Conservation (phyloP, 2,329 filamentous ascomycete species). For the Graphilbum fragrans region DNA sequence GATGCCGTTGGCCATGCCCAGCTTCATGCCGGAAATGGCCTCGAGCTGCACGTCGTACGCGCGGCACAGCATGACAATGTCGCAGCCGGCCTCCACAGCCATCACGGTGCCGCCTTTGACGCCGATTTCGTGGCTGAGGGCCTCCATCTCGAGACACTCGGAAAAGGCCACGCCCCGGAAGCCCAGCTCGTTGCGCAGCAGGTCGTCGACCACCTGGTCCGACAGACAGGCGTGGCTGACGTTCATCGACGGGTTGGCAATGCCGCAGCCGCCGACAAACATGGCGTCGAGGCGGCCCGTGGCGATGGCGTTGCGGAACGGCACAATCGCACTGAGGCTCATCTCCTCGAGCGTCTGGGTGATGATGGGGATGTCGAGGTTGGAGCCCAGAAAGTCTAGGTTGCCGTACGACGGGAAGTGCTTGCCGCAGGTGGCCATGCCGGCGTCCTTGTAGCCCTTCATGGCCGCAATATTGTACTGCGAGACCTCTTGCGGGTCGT, state of each 20-base stretch:
- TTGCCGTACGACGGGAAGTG: slow-evolving; percentile 97
- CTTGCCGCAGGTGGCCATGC: slow-evolving; percentile 81
- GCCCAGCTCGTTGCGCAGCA: slow-evolving; percentile 76
- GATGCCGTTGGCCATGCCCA: slow-evolving; percentile 83
- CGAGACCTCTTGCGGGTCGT: slow-evolving; percentile 90
- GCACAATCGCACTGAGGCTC: slow-evolving; percentile 80
- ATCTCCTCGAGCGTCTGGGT: slow-evolving; percentile 89
- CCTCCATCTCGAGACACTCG: slow-evolving; percentile 94
- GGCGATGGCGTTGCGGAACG: slow-evolving; percentile 80
- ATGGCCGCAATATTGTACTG: slow-evolving; percentile 84
- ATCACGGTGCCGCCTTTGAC: slow-evolving; percentile 94
- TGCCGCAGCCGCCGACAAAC: slow-evolving; percentile 91
- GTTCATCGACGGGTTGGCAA: slow-evolving; percentile 83
- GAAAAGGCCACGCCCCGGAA: slow-evolving; percentile 91
- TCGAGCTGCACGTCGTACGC: slow-evolving; percentile 84
- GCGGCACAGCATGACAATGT: slow-evolving; percentile 78
- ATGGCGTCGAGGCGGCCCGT: slow-evolving; percentile 77
- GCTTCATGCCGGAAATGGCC: slow-evolving; percentile 77
- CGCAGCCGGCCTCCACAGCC: slow-evolving; percentile 93
- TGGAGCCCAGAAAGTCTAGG: slow-evolving; percentile 83
- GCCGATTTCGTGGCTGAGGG: slow-evolving; percentile 89
- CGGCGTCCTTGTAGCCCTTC: slow-evolving; percentile 85
- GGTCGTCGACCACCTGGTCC: slow-evolving; percentile 82
- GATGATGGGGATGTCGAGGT: slow-evolving; percentile 86
- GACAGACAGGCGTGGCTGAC: slow-evolving; percentile 92